phyloP scores from a whole-genome alignment of 495 filamentous ascomycete species.

The Penicillium argentinense region DNA sequence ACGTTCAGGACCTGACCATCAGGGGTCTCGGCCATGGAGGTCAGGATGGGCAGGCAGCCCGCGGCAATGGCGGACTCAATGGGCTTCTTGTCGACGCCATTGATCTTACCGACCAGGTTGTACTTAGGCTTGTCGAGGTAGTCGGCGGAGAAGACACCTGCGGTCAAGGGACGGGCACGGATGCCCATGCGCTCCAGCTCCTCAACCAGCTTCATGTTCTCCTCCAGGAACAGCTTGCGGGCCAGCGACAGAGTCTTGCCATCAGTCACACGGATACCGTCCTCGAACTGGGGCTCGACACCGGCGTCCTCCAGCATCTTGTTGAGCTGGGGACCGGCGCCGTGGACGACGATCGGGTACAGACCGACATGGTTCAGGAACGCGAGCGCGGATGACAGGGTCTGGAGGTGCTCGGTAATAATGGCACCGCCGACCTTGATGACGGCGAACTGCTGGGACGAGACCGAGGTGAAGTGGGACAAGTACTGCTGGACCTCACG shows the following conservation, averaged over 20 bases:
- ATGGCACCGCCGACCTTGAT: constrained; percentile 99
- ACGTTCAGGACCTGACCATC: constrained; percentile 97
- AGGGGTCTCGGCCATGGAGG: constrained; percentile 92
- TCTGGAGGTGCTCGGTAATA: constrained; percentile 90
- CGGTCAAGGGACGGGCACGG: constrained; percentile 85
- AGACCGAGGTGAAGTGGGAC: constrained; percentile 95
- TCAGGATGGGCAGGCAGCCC: constrained; percentile 90
- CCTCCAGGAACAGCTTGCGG: constrained; percentile 87
- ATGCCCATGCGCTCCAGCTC: constrained; percentile 89
- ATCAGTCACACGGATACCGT: constrained; percentile 94
- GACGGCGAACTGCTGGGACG: constrained; percentile 96
- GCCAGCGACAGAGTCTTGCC: constrained; percentile 92
- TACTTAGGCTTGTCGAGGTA: constrained; percentile 95
- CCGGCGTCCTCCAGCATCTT: constrained; percentile 87
- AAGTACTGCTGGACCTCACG: constrained; percentile 98
- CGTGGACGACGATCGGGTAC: constrained; percentile 95
- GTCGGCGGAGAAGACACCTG: constrained; percentile 91
- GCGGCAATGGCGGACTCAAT: constrained; percentile 92
- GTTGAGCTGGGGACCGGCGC: constrained; percentile 95
- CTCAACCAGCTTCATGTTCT: constrained; percentile 94
- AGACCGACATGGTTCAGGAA: constrained; percentile 96
- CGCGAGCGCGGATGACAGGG: constrained; percentile 80
- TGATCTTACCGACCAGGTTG: constrained; percentile 93
- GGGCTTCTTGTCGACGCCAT: constrained; percentile 83
- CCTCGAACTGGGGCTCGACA: constrained; percentile 93